Evolutionary conservation across 225 moss, liverwort and hornwort species (phyloP).

Genomic region (Rhytidiadelphus loreus): DNA sequence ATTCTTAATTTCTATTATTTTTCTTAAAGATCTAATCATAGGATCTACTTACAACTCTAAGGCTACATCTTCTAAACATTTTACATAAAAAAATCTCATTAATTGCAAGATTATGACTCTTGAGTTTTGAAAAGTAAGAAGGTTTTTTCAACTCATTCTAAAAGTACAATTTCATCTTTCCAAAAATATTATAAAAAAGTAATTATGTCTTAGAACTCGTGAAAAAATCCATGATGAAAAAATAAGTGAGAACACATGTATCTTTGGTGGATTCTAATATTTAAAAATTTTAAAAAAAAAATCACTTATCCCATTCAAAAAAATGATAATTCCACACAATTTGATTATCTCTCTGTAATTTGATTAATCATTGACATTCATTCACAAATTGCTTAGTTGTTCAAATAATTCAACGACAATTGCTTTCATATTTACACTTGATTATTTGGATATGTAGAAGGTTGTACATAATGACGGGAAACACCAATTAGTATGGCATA

Average conservation of each 20-base stretch:
- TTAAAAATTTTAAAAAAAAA: background rate
- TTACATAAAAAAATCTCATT: too few species aligned
- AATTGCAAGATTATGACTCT: background rate
- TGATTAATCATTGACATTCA: background rate
- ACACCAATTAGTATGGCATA: background rate
- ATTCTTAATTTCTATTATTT: background rate
- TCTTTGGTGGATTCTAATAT: background rate
- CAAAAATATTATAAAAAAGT: background rate
- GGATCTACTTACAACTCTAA: background rate
- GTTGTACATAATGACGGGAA: background rate
- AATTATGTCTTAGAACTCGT: background rate
- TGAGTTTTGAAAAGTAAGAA: background rate
- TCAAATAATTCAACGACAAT: background rate
- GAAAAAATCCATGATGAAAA: background rate
- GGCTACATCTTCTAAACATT: background rate
- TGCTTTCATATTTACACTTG: background rate
- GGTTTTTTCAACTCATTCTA: background rate
- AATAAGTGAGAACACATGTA: background rate
- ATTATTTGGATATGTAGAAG: background rate
- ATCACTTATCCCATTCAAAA: too few species aligned
- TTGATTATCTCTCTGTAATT: background rate
- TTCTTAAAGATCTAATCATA: background rate
- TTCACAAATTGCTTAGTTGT: background rate
- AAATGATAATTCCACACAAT: background rate
- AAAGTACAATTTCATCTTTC: background rate